phyloP scores from a whole-genome alignment of 2,329 filamentous ascomycete genomes.

The Venturia pyrina region DNA sequence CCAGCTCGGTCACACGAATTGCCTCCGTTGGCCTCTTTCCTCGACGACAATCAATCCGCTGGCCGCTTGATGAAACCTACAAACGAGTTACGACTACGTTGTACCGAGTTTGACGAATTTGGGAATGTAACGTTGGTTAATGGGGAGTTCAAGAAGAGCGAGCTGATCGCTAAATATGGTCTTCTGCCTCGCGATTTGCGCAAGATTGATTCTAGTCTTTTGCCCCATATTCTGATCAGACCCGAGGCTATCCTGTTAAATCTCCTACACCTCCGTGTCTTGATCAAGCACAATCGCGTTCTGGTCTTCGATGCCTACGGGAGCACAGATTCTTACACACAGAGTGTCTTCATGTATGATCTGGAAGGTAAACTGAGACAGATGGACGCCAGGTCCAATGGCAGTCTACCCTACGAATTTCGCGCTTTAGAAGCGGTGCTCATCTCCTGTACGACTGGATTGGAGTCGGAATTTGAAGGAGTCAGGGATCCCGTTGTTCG shows the following conservation, averaged over 20 bases:
- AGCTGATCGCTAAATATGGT: slow-evolving; percentile 94
- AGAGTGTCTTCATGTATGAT: slow-evolving; percentile 97
- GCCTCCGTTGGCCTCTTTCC: slow-evolving; percentile 39
- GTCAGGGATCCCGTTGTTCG: slow-evolving; percentile 86
- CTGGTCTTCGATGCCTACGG: slow-evolving; percentile 95
- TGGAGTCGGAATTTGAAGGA: slow-evolving; percentile 90
- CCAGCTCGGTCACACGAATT: slow-evolving; percentile 49
- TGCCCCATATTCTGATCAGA: slow-evolving; percentile 90
- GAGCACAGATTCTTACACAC: slow-evolving; percentile 85
- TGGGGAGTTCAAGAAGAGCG: slow-evolving; percentile 94
- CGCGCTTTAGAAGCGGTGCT: slow-evolving; percentile 90
- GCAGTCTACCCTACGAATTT: slow-evolving; percentile 80
- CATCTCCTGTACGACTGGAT: slow-evolving; percentile 81
- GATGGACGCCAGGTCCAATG: slow-evolving; percentile 46
- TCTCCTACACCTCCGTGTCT: slow-evolving; percentile 85
- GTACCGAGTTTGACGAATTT: slow-evolving; percentile 88
- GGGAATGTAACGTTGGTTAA: slow-evolving; percentile 88
- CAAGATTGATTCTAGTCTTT: slow-evolving; percentile 93
- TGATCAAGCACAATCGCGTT: slow-evolving; percentile 91
- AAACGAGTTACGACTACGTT: slow-evolving; percentile 76
- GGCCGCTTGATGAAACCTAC: slow-evolving; percentile 68
- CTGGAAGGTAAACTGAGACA: slow-evolving; percentile 85
- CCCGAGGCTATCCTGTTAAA: slow-evolving; percentile 91
- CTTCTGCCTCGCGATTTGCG: slow-evolving; percentile 87
- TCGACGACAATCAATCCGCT: slow-evolving; percentile 51